Base-by-base conservation (phyloP, 2,329 filamentous ascomycete genomes). In the Dactylonectria estremocensis region DNA sequence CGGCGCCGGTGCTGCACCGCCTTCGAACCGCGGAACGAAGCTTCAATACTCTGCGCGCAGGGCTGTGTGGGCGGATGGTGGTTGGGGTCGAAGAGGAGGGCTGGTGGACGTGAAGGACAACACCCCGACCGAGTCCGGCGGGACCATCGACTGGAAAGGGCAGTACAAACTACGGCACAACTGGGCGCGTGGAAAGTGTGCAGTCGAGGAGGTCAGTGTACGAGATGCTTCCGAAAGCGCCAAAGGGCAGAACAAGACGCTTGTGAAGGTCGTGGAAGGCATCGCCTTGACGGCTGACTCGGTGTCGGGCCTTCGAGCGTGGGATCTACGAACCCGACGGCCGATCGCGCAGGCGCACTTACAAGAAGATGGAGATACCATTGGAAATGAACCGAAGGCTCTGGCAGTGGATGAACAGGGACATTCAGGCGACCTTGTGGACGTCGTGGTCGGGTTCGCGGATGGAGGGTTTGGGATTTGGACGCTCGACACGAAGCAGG, bases 111-210 rank as follows among this genome's bases (percentile, higher is more conserved):
- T 92, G 69, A 83, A 87, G 43, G 84, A 87, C 66, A 59, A 68
- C 7, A 31, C 43, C 52, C 33, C 54, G 31, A 22, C 54, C 55
- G 49, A 71, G 50, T 45, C 65, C 24, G 53, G 37, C 13, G 65
- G 68, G 53, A 64, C 88, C 8, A 85, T 92, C 22, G 89, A 96
- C 77, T 98, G 95, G 95, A 97, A 97, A 83, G 88, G 89, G 68
- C 93, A 96, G 75, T 98, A 97, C 81, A 94, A 92, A 76, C 85
- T 98, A 56, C 88, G 93, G 52, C 93, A 97, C 78, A 98, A 98
- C 81, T 98, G 96, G 96, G 89, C 93, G 1, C 89, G 87, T 69
- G 96, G 95, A 0, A 91, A 89, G 72, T 97, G 94, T 75, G 92
- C 89, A 43, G 90, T 97, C 13, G 91, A 92, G 40, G 93, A 97